Evolutionary conservation across 257 asterid species (phyloP), one percentile per base, ranked within the genome.

Genomic region (Agastache rugosa): DNA sequence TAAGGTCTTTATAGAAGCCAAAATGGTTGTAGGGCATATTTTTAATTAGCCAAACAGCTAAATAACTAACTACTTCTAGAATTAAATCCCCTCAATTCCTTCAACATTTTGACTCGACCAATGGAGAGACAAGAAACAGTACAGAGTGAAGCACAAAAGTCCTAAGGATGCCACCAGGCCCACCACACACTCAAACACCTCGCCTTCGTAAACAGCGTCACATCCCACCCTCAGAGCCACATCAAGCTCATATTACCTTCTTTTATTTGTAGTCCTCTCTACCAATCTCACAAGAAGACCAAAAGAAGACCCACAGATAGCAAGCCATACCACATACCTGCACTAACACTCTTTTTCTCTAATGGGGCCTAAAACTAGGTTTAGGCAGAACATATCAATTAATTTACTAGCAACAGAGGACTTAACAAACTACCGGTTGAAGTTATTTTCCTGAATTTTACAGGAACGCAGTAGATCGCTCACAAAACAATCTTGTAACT

Each of bases 151-250:
- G 53, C 55, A 27, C 31, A 29, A 35, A 29, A 67, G 22, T 66
- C 11, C 6, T 35, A 20, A 19, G 8, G 39, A 29, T 59, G 20
- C 41, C 37, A 69, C 41, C 41, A 37, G 41, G 41, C 41, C 1
- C 11, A 6, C 50, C 65, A 17, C 20, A 19, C 47, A 35, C 54
- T 17, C 42, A 31, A 29, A 70, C 54, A 17, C 20, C 15, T 4
- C 16, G 11, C 64, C 20, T 2, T 23, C 50, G 37, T n/a, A 54
- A 44, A 66, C 11, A 19, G 14, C 34, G 37, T 8, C 63, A 29
- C 51, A 31, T n/a, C 51, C 63, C 39, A 20, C 22, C 64, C 64
- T 41, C 42, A 67, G n/a, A 64, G 11, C 50, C 71, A 44, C 56
- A 42, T 47, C 42, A 25, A 45, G 25, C 59, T 27, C 42, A 59